These are phyloP conservation scores for Capronia americana DNA, from an alignment of 2,329 filamentous ascomycete species.

Conservation along the genomic window DNA sequence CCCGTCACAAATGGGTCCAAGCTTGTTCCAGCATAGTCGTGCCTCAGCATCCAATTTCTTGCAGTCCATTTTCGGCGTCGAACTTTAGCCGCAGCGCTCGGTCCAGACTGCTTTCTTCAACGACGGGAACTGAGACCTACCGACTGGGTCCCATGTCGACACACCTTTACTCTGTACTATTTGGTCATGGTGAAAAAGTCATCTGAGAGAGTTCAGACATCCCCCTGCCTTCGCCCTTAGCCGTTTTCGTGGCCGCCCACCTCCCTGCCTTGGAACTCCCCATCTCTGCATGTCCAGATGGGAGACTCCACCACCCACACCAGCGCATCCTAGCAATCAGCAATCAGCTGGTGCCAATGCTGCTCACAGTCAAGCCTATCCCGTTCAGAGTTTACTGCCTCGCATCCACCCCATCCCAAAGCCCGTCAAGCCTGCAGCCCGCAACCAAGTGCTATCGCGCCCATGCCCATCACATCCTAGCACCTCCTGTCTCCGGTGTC, in stretches of 20 bases:
- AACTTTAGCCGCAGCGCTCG: constrained; percentile 32
- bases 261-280: constrained; percentile 14
- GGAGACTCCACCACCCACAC: constrained; percentile 4
- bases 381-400: constrained; percentile 12
- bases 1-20: constrained; percentile 15
- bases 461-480: constrained; percentile 35
- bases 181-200: constrained; percentile 10
- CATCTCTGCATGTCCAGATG: constrained; percentile 12
- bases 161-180: constrained; percentile 10
- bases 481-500: constrained; percentile 35
- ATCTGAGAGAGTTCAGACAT: not conserved
- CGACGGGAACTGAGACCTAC: constrained; percentile 27
- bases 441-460: constrained; percentile 17
- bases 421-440: constrained; percentile 12
- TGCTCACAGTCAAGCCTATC: constrained; percentile 6
- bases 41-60: constrained; percentile 37
- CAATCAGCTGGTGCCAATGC: constrained; percentile 15
- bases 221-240: not conserved
- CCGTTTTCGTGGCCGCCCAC: constrained; percentile 1
- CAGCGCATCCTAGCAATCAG: constrained; percentile 14
- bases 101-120: constrained; percentile 30
- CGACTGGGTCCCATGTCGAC: constrained; percentile 27
- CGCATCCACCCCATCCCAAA: constrained; percentile 9
- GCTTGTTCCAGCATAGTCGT: constrained; percentile 28
- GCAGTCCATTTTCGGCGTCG: constrained; percentile 31